Evolutionary conservation across 1,284 basidiomycete genomes (phyloP).

Genomic region (Quambalaria eucalypti): DNA sequence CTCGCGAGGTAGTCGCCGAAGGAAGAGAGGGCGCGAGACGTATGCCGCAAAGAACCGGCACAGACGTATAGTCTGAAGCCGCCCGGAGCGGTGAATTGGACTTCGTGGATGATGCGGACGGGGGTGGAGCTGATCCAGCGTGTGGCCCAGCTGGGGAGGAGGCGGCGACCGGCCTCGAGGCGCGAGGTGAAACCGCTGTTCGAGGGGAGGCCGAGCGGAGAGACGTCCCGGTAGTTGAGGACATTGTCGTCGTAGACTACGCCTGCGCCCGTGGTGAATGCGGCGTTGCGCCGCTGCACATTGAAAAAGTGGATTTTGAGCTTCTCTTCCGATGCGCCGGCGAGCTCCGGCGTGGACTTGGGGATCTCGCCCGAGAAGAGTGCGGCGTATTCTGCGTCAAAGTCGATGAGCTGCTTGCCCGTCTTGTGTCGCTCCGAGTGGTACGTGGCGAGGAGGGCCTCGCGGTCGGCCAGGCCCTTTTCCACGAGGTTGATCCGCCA

Average conservation of each 20-base stretch:
- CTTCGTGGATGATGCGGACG: constrained; percentile 60
- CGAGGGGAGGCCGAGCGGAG: constrained; percentile 21
- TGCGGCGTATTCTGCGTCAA: constrained; percentile 48
- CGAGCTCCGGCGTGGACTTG: constrained; percentile 33
- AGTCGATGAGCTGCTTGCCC: constrained; percentile 48
- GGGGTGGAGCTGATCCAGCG: constrained; percentile 60
- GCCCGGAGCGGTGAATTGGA: constrained; percentile 56
- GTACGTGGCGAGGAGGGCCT: constrained; percentile 47
- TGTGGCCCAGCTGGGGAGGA: constrained; percentile 52
- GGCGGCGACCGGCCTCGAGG: constrained; percentile 26
- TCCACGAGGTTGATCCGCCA: constrained; percentile 50
- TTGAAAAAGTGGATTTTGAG: constrained; percentile 36
- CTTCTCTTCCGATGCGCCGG: constrained; percentile 24
- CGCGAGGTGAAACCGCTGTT: constrained; percentile 1
- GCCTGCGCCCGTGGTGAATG: constrained; percentile 39
- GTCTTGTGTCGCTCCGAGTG: constrained; percentile 47
- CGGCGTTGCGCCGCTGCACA: constrained; percentile 36
- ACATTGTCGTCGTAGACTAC: constrained; percentile 34
- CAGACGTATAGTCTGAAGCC: constrained; percentile 68
- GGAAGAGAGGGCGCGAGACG: constrained; percentile 15
- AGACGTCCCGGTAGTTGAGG: constrained; percentile 31
- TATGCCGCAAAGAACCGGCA: constrained; percentile 53
- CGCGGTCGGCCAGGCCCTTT: constrained; percentile 47
- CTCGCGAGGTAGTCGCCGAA: constrained; percentile 22
- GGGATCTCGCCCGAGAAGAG: constrained; percentile 46